These are phyloP conservation scores for Lophiostoma macrostomum DNA, from an alignment of 495 filamentous ascomycete genomes.

Conservation along the genomic window DNA sequence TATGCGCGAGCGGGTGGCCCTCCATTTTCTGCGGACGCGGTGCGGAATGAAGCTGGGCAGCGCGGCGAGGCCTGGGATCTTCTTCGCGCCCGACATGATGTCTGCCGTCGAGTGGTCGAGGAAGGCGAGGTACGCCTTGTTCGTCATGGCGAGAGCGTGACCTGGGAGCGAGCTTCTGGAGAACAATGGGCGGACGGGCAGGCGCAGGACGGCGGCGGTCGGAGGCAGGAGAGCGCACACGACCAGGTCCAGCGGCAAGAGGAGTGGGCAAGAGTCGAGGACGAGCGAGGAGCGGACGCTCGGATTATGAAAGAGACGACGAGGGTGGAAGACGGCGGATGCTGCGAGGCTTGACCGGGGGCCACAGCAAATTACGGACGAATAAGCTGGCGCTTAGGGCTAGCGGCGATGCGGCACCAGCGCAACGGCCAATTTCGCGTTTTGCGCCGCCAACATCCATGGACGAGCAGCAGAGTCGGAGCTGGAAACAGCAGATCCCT, in stretches of 20 bases:
- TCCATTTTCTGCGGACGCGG: constrained; percentile 67
- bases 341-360: constrained; percentile 12
- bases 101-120: constrained; percentile 31
- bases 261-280: background rate
- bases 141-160: constrained; percentile 23
- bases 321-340: constrained; percentile 15
- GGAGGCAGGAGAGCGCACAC: background rate
- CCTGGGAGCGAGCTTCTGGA: no score
- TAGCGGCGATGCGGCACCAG: background rate
- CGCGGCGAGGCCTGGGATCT: constrained; percentile 39
- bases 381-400: constrained; percentile 1
- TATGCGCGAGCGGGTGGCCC: constrained; percentile 58
- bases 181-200: background rate
- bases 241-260: background rate
- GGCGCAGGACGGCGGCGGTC: background rate
- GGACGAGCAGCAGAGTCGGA: no score
- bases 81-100: constrained; percentile 35
- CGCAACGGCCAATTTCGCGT: no score
- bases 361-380: constrained; percentile 9
- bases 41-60: constrained; percentile 61
- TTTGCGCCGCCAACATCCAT: no score
- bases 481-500: no score
- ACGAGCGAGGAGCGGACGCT: background rate
- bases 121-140: constrained; percentile 30
- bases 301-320: constrained; percentile 22